A percentile compares a stretch with the other conserved stretches of the same genome.
phyloP scores from a whole-genome alignment of 306 rosid genomes.

The Argentina anserina region DNA sequence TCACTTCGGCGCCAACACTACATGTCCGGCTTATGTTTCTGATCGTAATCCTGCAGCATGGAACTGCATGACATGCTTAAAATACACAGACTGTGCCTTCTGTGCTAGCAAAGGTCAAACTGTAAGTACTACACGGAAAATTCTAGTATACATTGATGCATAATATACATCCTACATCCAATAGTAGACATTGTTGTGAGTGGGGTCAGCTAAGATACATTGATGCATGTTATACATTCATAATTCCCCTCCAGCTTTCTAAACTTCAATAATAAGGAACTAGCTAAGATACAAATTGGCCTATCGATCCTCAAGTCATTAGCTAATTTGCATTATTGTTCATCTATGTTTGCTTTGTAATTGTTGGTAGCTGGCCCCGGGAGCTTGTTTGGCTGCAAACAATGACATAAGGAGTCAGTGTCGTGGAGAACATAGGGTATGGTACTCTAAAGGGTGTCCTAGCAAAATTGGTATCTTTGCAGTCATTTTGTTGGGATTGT shows the following conservation, averaged over 20 bases:
- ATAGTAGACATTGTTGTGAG: too few species aligned
- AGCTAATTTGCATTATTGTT: neutral
- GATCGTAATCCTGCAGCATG: constrained; percentile 45
- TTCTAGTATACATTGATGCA: too few species aligned
- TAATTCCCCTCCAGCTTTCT: neutral
- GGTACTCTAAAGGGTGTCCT: constrained; percentile 73
- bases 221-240: too few species aligned
- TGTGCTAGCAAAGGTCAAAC: constrained; percentile 35
- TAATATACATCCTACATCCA: too few species aligned
- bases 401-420: constrained; percentile 34
- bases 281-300: neutral
- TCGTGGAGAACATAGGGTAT: constrained; percentile 32
- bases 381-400: constrained; percentile 58
- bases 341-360: neutral
- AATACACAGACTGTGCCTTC: constrained; percentile 47
- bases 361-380: constrained; percentile 43
- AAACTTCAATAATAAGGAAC: neutral
- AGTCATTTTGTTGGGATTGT: constrained; percentile 48
- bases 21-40: constrained; percentile 43
- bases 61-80: constrained; percentile 76
- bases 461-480: constrained; percentile 68
- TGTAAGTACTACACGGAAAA: too few species aligned
- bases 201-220: too few species aligned
- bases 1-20: constrained; percentile 52
- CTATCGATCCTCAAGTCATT: neutral